Base-by-base conservation (phyloP, 768 basidiomycete genomes). In the Auriculariales sp. region DNA sequence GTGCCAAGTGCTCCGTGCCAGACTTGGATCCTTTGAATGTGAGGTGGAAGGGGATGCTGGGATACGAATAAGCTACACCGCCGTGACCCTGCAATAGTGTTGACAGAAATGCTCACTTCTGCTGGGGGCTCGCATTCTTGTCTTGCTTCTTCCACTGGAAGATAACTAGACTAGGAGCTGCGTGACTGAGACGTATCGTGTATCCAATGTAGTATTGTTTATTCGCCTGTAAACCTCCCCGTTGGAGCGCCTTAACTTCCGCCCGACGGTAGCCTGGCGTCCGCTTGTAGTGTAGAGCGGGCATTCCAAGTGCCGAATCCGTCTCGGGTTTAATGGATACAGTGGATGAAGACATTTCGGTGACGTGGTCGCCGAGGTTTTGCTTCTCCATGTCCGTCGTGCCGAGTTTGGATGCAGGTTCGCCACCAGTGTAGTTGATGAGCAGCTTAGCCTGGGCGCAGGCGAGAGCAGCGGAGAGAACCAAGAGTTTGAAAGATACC, bases 111-210 rank as follows among this genome's bases (percentile, higher is more conserved):
- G n/a, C n/a, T n/a, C n/a, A n/a, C 9, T 32, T 44, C 39, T 44
- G 39, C 19, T 19, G 39, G 10, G 39, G 39, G 17, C 22, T 11
- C 22, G 19, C 39, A 24, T 12, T n/a, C 39, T 44, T 44, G 22
- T 44, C 39, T 12, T 19, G 22, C 39, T 44, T 44, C 39, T 44
- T 44, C 39, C 39, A 44, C 22, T 44, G 39, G 39, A 44, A 44
- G 39, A 44, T 24, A 25, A 44, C 39, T 19, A 44, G 39, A 7
- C 39, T 25, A 19, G 17, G 17, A 9, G 22, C 22, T 5, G 39
- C 22, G 39, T 44, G 12, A 19, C 22, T 22, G 19, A 44, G 22
- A 25, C 39, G 39, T 12, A 44, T 4, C 19, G 39, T 44, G 39
- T 24, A 44, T 10, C 39, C 39, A 25, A 44, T 25, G 39, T 22